Evolutionary conservation across 768 basidiomycete species (phyloP).

Genomic region (Hemileccinum impolitum): DNA sequence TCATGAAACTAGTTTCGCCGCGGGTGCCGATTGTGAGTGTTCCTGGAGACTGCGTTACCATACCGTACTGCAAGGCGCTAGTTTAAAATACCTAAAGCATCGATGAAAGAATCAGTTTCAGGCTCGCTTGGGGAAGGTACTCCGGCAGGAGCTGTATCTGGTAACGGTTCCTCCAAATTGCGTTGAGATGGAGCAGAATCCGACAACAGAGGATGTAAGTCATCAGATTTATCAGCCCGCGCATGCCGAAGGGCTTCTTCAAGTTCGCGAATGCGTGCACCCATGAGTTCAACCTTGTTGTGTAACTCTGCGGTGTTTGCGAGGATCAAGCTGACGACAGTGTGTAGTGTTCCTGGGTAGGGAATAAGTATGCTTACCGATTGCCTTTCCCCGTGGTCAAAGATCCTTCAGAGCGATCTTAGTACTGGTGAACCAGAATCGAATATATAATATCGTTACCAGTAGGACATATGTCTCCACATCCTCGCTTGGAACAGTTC

Average conservation of each 20-base stretch:
- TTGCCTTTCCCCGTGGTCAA: constrained; percentile 61
- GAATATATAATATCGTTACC: constrained; percentile 37
- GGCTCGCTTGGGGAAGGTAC: constrained; percentile 8
- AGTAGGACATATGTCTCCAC: constrained; percentile 73
- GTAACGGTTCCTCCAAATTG: constrained; percentile 20
- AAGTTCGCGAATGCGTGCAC: constrained; percentile 54
- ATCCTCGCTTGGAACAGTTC: constrained; percentile 73
- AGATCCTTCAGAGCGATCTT: constrained; percentile 36
- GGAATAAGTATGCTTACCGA: constrained; percentile 31
- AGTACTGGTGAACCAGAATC: constrained; percentile 1
- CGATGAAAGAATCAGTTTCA: constrained; percentile 45
- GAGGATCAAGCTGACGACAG: constrained; percentile 45
- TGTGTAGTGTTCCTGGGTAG: not conserved
- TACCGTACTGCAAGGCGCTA: not conserved
- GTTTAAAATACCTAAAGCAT: constrained; percentile 43
- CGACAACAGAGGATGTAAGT: constrained; percentile 48
- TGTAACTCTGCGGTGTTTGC: constrained; percentile 72
- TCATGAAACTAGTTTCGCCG: constrained; percentile 56
- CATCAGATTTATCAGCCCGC: constrained; percentile 46
- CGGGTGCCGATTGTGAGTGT: constrained; percentile 55
- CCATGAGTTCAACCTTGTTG: constrained; percentile 54
- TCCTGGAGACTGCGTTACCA: constrained; percentile 33
- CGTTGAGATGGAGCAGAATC: constrained; percentile 22
- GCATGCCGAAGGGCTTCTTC: constrained; percentile 54
- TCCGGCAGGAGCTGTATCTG: constrained; percentile 9